Base-by-base conservation (phyloP, 495 filamentous ascomycete species). In the Penicillium turbatum region DNA sequence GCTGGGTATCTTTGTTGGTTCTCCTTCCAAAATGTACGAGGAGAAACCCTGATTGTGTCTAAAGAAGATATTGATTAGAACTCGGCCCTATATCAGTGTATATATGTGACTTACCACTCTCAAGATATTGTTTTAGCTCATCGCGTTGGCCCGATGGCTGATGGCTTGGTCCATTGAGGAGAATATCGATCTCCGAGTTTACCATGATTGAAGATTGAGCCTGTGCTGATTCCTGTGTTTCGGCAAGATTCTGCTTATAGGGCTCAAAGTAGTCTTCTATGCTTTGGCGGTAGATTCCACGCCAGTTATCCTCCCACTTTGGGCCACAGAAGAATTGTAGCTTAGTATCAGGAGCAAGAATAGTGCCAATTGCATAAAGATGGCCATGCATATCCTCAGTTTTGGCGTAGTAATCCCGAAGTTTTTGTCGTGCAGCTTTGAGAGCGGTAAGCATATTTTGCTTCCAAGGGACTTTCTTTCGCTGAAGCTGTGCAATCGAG, bases 401-500 rank as follows among this genome's bases (percentile, higher is more conserved):
- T 26, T 21, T 24, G 11, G 0, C 29, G 27, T 57, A 62, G 29
- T 62, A 62, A 0, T 38, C 8, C 7, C 12, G 39, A 0, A 60
- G 42, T 39, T 60, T 60, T 2, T 35, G 2, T 19, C 44, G 43
- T 5, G 3, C 26, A 30, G 41, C 39, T 12, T 53, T 10, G 6
- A 60, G 34, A 12, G 48, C 24, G 27, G 4, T 1, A 24, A 61
- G 44, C 48, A 56, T 61, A 2, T 30, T 1, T 32, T 56, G n/a
- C 27, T 61, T 61, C 44, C 44, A 48, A 6, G n/a, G 0, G 13
- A 48, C 31, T 6, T 15, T 34, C 29, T 52, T 52, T 36, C 38
- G 49, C 5, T 10, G 26, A 19, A 52, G 49, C 29, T 43, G 38
- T 10, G 2, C 10, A 1, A 16, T 43, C 1, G 49, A 52, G 6